Evolutionary conservation across 768 basidiomycete species (phyloP).

Genomic region (Amanita rubescens): DNA sequence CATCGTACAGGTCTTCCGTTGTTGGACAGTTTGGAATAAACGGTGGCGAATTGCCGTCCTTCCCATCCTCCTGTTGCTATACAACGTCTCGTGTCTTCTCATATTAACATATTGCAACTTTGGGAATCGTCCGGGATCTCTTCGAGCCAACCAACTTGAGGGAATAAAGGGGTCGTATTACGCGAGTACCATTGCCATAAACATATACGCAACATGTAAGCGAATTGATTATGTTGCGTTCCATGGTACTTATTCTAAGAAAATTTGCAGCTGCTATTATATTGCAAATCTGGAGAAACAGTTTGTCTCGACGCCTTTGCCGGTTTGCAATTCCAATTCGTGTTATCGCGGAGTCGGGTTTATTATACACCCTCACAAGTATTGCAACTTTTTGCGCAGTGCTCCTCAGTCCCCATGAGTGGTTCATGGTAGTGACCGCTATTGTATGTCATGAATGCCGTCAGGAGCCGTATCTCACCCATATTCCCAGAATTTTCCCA

Average conservation of each 20-base stretch:
- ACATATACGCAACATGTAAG: conserved; percentile 5
- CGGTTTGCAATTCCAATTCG: background rate
- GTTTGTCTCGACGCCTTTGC: background rate
- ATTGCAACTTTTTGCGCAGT: background rate
- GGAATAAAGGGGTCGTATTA: background rate
- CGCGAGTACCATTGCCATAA: background rate
- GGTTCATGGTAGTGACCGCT: background rate
- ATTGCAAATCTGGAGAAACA: background rate
- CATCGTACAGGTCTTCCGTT: background rate
- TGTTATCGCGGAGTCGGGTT: conserved; percentile 1
- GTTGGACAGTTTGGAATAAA: background rate
- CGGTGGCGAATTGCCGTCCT: background rate
- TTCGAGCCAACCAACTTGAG: background rate
- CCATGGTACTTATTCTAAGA: background rate
- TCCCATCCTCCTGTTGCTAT: background rate
- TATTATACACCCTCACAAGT: conserved; percentile 3
- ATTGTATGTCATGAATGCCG: background rate
- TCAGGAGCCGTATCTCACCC: background rate
- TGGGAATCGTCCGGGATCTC: background rate
- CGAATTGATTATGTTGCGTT: background rate
- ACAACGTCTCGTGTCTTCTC: background rate
- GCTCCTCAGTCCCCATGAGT: background rate
- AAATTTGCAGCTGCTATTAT: background rate
- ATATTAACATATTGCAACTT: background rate
- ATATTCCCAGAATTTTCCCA: background rate